A percentile compares a stretch with the other conserved stretches of the same genome.
Evolutionary conservation across 1,284 basidiomycete genomes (phyloP).

Genomic region (Cerioporus squamosus): DNA sequence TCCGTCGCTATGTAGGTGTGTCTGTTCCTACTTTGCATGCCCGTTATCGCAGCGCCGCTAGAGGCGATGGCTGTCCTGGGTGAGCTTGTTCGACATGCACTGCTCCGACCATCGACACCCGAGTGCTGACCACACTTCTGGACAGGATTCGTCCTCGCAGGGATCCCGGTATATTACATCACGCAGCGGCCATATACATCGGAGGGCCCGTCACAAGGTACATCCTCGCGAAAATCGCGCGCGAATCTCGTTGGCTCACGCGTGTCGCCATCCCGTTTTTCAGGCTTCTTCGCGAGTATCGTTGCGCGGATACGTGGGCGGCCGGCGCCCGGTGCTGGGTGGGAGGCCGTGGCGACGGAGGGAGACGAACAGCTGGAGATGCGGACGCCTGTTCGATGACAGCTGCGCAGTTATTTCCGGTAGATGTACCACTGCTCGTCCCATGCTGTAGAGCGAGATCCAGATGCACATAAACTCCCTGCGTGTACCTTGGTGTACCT

Average conservation of each 20-base stretch:
- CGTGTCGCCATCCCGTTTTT: neutral
- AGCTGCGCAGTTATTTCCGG: neutral
- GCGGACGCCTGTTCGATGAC: constrained; percentile 32
- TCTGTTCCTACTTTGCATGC: constrained; percentile 93
- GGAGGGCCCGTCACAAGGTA: constrained; percentile 38
- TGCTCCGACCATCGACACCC: neutral
- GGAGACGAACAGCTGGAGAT: constrained; percentile 73
- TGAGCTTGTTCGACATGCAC: constrained; percentile 40
- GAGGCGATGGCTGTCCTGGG: constrained; percentile 88
- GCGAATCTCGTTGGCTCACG: constrained; percentile 2
- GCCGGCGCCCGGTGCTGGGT: constrained; percentile 59
- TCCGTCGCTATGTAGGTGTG: constrained; percentile 60
- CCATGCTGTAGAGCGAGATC: neutral
- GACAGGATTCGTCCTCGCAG: constrained; percentile 70
- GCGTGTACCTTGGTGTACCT: too few species aligned
- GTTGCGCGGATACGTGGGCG: constrained; percentile 53
- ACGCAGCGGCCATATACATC: constrained; percentile 59
- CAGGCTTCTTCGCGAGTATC: constrained; percentile 49
- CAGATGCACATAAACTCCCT: too few species aligned
- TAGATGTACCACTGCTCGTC: neutral
- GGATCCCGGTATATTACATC: constrained; percentile 86
- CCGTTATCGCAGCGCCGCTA: constrained; percentile 89
- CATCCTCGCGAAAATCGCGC: neutral
- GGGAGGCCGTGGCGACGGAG: constrained; percentile 77
- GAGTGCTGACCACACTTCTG: neutral